Evolutionary conservation across 371 early-diverging fungal genomes (phyloP).

Genomic region (Mucor lusitanicus): DNA sequence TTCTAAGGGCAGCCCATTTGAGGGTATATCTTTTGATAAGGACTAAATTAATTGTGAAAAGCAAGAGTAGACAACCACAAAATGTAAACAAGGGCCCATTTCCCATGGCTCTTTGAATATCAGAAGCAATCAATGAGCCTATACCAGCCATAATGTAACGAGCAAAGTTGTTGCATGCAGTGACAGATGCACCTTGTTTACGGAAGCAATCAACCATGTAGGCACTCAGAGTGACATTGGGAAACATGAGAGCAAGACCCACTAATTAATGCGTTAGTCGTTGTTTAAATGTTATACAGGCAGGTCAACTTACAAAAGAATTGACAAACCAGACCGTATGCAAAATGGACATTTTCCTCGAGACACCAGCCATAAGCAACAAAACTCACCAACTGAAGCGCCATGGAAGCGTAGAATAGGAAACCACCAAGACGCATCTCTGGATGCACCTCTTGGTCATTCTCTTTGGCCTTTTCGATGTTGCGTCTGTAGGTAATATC

Average conservation of each 20-base stretch:
- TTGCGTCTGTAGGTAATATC: conserved; percentile 29
- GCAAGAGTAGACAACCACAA: conserved; percentile 20
- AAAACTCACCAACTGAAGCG: conserved; percentile 23
- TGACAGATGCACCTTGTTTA: conserved; percentile 43
- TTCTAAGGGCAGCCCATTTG: conserved; percentile 22
- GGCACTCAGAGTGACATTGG: conserved; percentile 38
- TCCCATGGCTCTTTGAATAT: conserved; percentile 32
- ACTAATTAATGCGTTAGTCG: conserved; percentile 19
- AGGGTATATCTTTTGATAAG: conserved; percentile 20
- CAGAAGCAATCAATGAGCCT: conserved; percentile 40
- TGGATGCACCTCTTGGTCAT: conserved; percentile 20
- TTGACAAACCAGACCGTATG: conserved; percentile 37
- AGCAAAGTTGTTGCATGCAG: conserved; percentile 49
- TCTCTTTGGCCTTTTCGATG: conserved; percentile 22
- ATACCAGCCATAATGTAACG: conserved; percentile 45
- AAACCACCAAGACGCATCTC: conserved; percentile 44
- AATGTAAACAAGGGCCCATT: conserved; percentile 16
- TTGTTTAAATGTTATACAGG: background rate
- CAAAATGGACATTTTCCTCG: conserved; percentile 41
- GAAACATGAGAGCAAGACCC: conserved; percentile 35
- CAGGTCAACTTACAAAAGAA: conserved; percentile 33
- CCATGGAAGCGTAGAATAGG: conserved; percentile 19
- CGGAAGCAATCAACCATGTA: conserved; percentile 51
- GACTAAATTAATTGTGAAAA: conserved; percentile 15
- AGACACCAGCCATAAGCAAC: conserved; percentile 48